Conservation (phyloP, 148 eudicot species). For the Camellia granthamiana region DNA sequence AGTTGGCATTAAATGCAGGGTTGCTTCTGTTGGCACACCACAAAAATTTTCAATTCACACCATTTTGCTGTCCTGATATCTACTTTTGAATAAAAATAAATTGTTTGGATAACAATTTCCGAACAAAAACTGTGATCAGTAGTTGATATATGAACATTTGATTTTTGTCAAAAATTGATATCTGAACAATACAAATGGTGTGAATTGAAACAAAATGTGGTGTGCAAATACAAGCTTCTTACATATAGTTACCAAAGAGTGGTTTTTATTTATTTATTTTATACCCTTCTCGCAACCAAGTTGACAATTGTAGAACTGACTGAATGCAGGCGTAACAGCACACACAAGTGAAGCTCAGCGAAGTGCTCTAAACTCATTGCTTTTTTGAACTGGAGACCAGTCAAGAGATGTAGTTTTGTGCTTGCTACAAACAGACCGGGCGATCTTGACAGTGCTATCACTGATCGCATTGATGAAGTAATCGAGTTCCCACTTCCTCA, state of each 20-base stretch:
- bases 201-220: too few relatives aligned
- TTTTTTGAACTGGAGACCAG: constrained; percentile 94
- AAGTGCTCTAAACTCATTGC: constrained; percentile 90
- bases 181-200: too few relatives aligned
- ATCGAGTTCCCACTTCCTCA: constrained; percentile 88
- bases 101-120: too few relatives aligned
- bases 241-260: not conserved
- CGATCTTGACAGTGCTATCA: constrained; percentile 87
- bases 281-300: not conserved
- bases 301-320: not conserved
- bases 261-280: not conserved
- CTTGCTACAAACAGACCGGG: constrained; percentile 95
- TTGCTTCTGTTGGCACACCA: too few relatives aligned
- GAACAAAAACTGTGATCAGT: too few relatives aligned
- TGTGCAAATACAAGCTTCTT: too few relatives aligned
- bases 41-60: too few relatives aligned
- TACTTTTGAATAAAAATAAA: too few relatives aligned
- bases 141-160: too few relatives aligned
- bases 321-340: constrained; percentile 77
- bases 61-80: too few relatives aligned
- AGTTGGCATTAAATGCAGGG: too few relatives aligned
- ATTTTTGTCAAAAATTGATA: too few relatives aligned
- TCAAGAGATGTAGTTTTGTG: constrained; percentile 89
- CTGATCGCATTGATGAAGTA: constrained; percentile 94
- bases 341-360: constrained; percentile 95